phyloP scores from a whole-genome alignment of 768 basidiomycete species.

The Russula griseocarnosa region DNA sequence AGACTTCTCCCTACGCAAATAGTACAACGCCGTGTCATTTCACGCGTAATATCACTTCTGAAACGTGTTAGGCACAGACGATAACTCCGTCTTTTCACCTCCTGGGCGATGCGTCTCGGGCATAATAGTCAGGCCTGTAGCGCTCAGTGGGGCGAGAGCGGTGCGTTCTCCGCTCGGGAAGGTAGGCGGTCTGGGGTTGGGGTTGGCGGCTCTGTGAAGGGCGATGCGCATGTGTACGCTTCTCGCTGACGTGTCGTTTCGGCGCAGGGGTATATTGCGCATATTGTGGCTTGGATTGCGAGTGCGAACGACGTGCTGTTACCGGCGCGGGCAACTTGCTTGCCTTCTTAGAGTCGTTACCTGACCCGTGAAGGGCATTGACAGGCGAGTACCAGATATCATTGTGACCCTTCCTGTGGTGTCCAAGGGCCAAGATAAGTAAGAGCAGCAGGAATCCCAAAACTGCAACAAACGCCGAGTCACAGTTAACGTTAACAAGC shows the following conservation, averaged over 20 bases:
- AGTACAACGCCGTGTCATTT: slow-evolving; percentile 12
- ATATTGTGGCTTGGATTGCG: slow-evolving; percentile 15
- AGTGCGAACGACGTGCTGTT: slow-evolving; percentile 32
- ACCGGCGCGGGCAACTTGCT: slow-evolving; percentile 44
- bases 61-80: background rate
- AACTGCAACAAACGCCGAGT: slow-evolving; percentile 37
- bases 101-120: slow-evolving; percentile 35
- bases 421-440: slow-evolving; percentile 43
- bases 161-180: slow-evolving; percentile 8
- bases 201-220: slow-evolving; percentile 22
- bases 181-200: slow-evolving; percentile 25
- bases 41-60: slow-evolving; percentile 2
- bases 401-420: slow-evolving; percentile 42
- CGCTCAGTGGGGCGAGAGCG: slow-evolving; percentile 29
- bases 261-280: slow-evolving; percentile 5
- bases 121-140: slow-evolving; percentile 32
- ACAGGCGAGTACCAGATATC: slow-evolving; percentile 68
- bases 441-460: slow-evolving; percentile 47
- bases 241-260: slow-evolving; percentile 23
- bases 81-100: slow-evolving; percentile 30
- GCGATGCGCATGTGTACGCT: slow-evolving; percentile 12
- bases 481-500: slow-evolving; percentile 23
- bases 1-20: background rate
- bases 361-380: slow-evolving; percentile 71
- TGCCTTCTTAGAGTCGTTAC: slow-evolving; percentile 32